A percentile compares a stretch with the other conserved stretches of the same genome.
These are phyloP conservation scores for Ceratobasidium sp. DNA, from an alignment of 1,284 basidiomycete genomes.

Conservation along the genomic window DNA sequence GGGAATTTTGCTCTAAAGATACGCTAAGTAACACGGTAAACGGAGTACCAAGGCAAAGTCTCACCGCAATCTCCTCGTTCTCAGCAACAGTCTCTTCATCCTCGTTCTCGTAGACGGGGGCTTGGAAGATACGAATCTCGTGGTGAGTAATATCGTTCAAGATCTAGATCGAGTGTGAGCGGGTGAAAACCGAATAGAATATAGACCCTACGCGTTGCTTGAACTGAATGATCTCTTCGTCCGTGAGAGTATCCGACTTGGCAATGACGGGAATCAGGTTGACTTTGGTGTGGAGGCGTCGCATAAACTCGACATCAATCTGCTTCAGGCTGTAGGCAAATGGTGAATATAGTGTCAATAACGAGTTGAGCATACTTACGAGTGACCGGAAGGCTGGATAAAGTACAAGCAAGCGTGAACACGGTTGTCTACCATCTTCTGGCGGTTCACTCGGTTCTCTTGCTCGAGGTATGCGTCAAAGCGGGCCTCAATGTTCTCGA, in stretches of 20 bases:
- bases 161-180: slow-evolving; percentile 61
- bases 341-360: background rate
- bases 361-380: slow-evolving; percentile 63
- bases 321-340: slow-evolving; percentile 76
- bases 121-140: slow-evolving; percentile 95
- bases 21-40: background rate
- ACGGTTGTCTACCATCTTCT: slow-evolving; percentile 85
- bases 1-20: slow-evolving; percentile 80
- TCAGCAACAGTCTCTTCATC: slow-evolving; percentile 96
- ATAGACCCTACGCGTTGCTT: slow-evolving; percentile 76
- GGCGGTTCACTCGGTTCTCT: slow-evolving; percentile 94
- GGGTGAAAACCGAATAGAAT: background rate
- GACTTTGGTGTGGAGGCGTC: slow-evolving; percentile 91
- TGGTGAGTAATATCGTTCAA: slow-evolving; percentile 90
- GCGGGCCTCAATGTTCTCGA: slow-evolving; percentile 95
- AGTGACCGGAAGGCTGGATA: slow-evolving; percentile 95
- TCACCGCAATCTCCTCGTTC: slow-evolving; percentile 87
- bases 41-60: background rate
- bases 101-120: slow-evolving; percentile 93
- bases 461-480: slow-evolving; percentile 97
- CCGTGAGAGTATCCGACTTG: slow-evolving; percentile 94
- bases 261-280: slow-evolving; percentile 97
- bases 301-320: slow-evolving; percentile 98
- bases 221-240: slow-evolving; percentile 90
- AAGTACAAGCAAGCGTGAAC: slow-evolving; percentile 97